Percentiles rank a stretch among this genome's conserved stretches.
Conservation (phyloP, 768 basidiomycete species). For the Lentinula detonsa region DNA sequence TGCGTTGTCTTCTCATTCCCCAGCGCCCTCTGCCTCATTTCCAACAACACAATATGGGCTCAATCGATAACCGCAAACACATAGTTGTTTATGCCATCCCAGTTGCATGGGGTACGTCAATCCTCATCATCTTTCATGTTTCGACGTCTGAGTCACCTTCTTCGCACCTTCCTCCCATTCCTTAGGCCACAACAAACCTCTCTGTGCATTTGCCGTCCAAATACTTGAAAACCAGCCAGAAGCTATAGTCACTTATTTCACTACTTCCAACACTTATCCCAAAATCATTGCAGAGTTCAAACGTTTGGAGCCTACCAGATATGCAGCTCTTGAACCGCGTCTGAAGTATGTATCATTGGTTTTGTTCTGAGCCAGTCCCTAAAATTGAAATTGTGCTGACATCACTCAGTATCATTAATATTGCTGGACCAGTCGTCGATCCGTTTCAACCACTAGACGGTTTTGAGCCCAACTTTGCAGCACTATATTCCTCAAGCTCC, state of each 20-base stretch:
- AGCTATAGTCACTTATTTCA: neutral
- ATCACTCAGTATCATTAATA: neutral
- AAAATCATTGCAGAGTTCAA: neutral
- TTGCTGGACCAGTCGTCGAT: neutral
- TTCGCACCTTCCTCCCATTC: neutral
- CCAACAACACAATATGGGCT: no score
- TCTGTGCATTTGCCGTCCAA: neutral
- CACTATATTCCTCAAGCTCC: neutral
- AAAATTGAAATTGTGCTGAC: neutral
- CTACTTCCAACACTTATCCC: neutral
- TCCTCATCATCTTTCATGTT: neutral
- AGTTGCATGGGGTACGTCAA: neutral
- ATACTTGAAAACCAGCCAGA: neutral
- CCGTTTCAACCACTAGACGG: neutral
- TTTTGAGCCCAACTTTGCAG: neutral
- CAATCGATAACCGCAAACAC: neutral
- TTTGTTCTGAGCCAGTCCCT: no score
- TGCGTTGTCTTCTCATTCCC: no score
- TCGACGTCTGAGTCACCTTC: neutral
- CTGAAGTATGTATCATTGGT: neutral
- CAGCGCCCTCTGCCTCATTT: no score
- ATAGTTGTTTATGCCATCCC: neutral
- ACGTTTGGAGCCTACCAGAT: neutral
- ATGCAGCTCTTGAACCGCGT: conserved; percentile 1
- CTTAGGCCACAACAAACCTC: conserved; percentile 6